phyloP scores from a whole-genome alignment of 2,329 filamentous ascomycete species.

The Sporothrix phasma region DNA sequence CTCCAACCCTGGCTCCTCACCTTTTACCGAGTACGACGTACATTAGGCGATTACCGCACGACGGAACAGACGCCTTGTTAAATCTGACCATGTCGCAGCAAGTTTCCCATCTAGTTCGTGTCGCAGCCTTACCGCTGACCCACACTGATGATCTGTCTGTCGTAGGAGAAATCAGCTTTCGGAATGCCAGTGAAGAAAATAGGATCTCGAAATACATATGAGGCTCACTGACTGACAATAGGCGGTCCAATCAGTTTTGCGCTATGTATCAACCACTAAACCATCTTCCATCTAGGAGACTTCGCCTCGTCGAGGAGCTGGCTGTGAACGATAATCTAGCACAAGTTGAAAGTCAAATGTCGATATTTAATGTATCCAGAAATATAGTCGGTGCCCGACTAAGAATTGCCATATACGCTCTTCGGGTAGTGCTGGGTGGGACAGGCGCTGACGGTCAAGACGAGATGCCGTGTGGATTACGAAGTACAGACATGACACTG shows the following conservation, averaged over 20 bases:
- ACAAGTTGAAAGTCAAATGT: no score
- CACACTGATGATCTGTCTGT: background rate
- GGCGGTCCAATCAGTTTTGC: background rate
- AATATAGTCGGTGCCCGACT: no score
- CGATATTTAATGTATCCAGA: no score
- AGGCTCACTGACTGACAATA: background rate
- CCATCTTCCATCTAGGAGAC: background rate
- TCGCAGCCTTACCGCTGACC: background rate
- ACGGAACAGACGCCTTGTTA: background rate
- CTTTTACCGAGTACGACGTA: background rate
- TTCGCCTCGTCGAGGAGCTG: no score
- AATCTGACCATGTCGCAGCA: no score
- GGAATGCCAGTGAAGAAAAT: no score
- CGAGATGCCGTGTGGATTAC: background rate
- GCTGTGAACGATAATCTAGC: no score
- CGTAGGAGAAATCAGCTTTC: no score
- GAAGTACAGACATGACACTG: background rate
- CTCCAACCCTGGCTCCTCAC: no score
- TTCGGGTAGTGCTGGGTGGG: background rate
- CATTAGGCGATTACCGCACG: background rate
- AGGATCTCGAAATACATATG: no score
- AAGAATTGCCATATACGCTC: no score
- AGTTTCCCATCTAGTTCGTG: background rate
- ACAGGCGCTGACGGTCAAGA: constrained; percentile 5
- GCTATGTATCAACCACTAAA: background rate